Evolutionary conservation across 768 basidiomycete species (phyloP), one percentile per base, ranked within the genome.

Genomic region (Leccinum aurantiacum): DNA sequence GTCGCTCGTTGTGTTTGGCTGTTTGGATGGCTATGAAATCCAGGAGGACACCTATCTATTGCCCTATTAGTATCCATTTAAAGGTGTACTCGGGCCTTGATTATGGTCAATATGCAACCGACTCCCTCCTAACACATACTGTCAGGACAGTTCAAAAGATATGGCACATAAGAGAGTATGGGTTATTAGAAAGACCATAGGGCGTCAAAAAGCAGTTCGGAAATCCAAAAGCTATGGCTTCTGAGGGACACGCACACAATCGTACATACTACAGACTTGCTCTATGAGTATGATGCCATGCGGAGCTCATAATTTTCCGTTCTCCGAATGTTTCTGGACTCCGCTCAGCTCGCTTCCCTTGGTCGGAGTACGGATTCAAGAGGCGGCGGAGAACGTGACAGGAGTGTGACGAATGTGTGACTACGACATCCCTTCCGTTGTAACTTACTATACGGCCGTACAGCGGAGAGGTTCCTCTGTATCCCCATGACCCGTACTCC

Each of bases 401-500:
- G 25, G 51, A 33, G 15, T 33, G 29, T 31, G 29, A 51, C 31
- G 29, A 33, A 19, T 7, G 15, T 11, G 48, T 27, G 25, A 50
- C 25, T 17, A 15, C 22, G 47, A 11, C 46, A 47, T 14, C 22
- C 22, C 19, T 22, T 48, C 19, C 47, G 17, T n/a, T 38, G 37
- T 38, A 27, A 27, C 25, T 27, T 27, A 38, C 15, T 17, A 35
- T 35, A 35, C 33, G 5, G 35, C 5, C 13, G 6, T 38, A 44
- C 41, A 17, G 10, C 44, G 44, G 44, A 46, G 41, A 41, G 41
- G 41, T 41, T 44, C 41, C 41, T 44, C 41, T 47, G 46, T 4
- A 25, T 27, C 49, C 37, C 48, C 17, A 60, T 53, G 49, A n/a
- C 53, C n/a, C 60, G 44, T 29, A 69, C 69, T 69, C 67, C 67